A percentile compares a stretch with the other conserved stretches of the same genome.
phyloP scores from a whole-genome alignment of 192 early-diverging fungal genomes.

The Linnemannia hyalina region DNA sequence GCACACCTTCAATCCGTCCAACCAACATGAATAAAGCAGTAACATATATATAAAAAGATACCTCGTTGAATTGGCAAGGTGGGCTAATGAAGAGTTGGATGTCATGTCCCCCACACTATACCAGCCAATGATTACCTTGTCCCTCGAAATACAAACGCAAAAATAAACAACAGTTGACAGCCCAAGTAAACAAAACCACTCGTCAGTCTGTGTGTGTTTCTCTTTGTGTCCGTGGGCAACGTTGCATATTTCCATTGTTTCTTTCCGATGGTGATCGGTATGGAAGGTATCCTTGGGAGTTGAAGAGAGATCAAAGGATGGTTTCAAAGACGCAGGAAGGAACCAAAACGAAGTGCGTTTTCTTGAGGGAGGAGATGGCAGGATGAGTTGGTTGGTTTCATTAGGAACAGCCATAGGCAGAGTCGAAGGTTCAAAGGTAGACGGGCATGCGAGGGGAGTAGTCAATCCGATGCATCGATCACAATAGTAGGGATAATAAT shows the following conservation, averaged over 20 bases:
- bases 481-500: background rate
- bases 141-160: background rate
- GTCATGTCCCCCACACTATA: constrained; percentile 13
- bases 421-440: background rate
- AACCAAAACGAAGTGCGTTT: background rate
- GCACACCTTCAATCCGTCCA: background rate
- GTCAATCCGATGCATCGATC: background rate
- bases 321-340: background rate
- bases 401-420: background rate
- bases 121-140: constrained; percentile 15
- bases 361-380: background rate
- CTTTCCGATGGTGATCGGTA: background rate
- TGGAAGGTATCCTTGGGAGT: background rate
- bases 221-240: constrained; percentile 27
- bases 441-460: background rate
- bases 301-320: background rate
- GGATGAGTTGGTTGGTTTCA: background rate
- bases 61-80: background rate
- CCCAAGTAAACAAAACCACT: constrained; percentile 1
- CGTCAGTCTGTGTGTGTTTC: background rate
- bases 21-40: too few species aligned
- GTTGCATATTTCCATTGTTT: background rate
- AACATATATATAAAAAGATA: background rate
- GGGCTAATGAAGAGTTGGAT: background rate
- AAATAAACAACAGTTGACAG: background rate